Base-by-base conservation (phyloP, 768 basidiomycete genomes). In the Xerocomus spinulosus region DNA sequence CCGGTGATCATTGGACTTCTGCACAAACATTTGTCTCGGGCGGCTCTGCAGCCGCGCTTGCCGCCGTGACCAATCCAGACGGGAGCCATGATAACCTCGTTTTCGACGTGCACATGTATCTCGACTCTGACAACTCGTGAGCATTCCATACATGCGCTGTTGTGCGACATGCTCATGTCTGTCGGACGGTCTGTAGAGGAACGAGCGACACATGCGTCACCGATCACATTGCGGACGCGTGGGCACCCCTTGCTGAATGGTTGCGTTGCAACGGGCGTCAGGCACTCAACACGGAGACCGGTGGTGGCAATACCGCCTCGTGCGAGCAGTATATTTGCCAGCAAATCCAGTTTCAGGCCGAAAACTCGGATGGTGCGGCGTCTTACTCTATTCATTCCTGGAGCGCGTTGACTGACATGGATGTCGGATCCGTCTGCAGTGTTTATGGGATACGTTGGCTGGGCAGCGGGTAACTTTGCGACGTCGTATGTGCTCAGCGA, bases 81-180 rank as follows among this genome's bases (percentile, higher is more conserved):
- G 74, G 76, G 5, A 69, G 63, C 18, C 68, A 47, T 13, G 71
- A 63, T 20, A 69, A 70, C 56, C 70, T 82, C 34, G 64, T 83
- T 49, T 75, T 83, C 55, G 82, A 83, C 54, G 79, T 81, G 3
- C 81, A 83, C 71, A 77, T 79, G 58, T 82, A 82, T 64, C 73
- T 79, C 40, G 81, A 83, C 61, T 66, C 55, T 14, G 78, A 81
- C 54, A 76, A 73, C 58, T 77, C 72, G 47, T 75, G 58, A 62
- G 71, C 14, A 24, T 39, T 6, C 25, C 15, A 23, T 14, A n/a
- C 15, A 2, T 5, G 37, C 15, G 23, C 23, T 25, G 24, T 9
- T 5, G 8, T 13, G n/a, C 9, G 4, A 23, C 24, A n/a, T 13
- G 15, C 37, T 39, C 18, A 39, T 20, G 18, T 8, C 23, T 2